Conservation (phyloP, 1,284 basidiomycete genomes). For the Grifola frondosa region DNA sequence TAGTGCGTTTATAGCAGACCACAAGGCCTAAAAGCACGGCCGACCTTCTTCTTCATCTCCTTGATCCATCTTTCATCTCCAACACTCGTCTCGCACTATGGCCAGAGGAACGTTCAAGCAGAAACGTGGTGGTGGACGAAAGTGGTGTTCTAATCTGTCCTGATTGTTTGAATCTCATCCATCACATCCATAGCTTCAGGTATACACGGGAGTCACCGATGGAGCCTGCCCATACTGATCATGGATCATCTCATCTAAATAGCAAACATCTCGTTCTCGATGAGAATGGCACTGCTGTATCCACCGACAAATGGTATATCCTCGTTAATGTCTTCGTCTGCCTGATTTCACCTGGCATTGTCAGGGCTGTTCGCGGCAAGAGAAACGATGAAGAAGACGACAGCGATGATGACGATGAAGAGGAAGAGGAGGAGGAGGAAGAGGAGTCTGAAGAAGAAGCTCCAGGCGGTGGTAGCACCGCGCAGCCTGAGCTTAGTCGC, state of each 20-base stretch:
- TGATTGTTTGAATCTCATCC: background rate
- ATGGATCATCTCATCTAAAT: slow-evolving; percentile 1
- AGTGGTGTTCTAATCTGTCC: slow-evolving; percentile 14
- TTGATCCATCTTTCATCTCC: slow-evolving; percentile 1
- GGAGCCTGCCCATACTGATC: slow-evolving; percentile 1
- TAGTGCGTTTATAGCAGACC: slow-evolving; percentile 1
- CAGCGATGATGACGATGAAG: slow-evolving; percentile 26
- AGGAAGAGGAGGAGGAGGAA: slow-evolving; percentile 29
- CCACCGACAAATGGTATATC: slow-evolving; percentile 48
- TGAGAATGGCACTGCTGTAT: slow-evolving; percentile 59
- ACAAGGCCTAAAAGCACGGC: background rate
- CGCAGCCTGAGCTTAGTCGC: slow-evolving; percentile 30
- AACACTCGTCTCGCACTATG: slow-evolving; percentile 16
- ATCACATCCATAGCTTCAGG: slow-evolving; percentile 30
- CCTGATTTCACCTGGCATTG: slow-evolving; percentile 1
- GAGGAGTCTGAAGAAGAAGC: slow-evolving; percentile 27
- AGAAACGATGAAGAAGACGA: slow-evolving; percentile 23
- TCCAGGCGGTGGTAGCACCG: slow-evolving; percentile 7
- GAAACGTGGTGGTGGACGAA: slow-evolving; percentile 82
- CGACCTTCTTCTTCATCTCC: slow-evolving; percentile 3
- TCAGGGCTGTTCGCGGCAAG: slow-evolving; percentile 16
- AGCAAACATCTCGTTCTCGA: slow-evolving; percentile 63
- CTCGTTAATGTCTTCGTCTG: slow-evolving; percentile 2
- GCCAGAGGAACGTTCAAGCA: slow-evolving; percentile 72
- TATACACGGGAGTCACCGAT: slow-evolving; percentile 9